Evolutionary conservation across 2,329 filamentous ascomycete species (phyloP).

Genomic region (Aspergillus pseudotamarii): DNA sequence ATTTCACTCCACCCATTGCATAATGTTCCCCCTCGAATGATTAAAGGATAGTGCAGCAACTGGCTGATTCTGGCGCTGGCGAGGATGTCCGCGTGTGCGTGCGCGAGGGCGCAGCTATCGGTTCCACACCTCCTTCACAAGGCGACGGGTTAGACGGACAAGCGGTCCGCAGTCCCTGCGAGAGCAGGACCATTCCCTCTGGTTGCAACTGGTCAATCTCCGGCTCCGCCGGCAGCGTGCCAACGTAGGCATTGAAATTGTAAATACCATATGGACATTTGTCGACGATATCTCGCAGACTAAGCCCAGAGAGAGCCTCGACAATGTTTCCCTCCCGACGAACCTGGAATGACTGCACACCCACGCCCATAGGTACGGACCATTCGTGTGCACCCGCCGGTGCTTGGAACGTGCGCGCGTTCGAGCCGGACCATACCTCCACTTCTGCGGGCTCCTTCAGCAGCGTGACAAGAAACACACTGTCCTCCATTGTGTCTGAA

Average conservation of each 20-base stretch:
- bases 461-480: constrained; percentile 52
- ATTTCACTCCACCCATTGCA: too few relatives aligned
- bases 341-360: constrained; percentile 52
- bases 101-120: not conserved
- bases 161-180: not conserved
- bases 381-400: constrained; percentile 50
- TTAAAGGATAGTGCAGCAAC: not conserved
- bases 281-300: constrained; percentile 53
- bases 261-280: constrained; percentile 56
- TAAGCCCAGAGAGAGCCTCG: constrained; percentile 44
- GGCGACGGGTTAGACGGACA: not conserved
- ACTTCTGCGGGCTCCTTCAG: constrained; percentile 43
- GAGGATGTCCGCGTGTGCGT: not conserved
- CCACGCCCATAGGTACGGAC: constrained; percentile 51
- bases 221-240: not conserved
- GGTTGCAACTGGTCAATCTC: not conserved
- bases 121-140: not conserved
- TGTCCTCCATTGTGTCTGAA: constrained; percentile 52
- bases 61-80: not conserved
- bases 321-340: constrained; percentile 45
- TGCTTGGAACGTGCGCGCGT: constrained; percentile 48
- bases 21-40: accelerated
- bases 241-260: constrained; percentile 56
- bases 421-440: constrained; percentile 50
- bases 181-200: not conserved